Percentiles rank a stretch among this genome's conserved stretches.
Conservation (phyloP, 352 stramenopile genomes). For the Phytopythium litorale region DNA sequence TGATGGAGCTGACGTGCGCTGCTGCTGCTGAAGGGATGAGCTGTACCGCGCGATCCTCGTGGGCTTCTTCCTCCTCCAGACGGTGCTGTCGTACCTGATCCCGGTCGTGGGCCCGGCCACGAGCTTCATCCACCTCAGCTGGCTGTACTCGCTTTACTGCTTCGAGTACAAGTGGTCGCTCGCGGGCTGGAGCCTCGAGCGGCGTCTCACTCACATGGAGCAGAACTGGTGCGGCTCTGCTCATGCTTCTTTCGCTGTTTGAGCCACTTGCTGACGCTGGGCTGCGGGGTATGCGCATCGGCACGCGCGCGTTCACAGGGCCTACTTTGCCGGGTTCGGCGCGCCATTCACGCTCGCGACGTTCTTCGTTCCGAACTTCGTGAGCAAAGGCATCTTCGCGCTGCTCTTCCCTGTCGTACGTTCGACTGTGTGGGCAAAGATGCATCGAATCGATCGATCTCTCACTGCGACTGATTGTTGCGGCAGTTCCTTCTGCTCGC, state of each 20-base stretch:
- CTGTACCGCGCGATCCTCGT: constrained; percentile 85
- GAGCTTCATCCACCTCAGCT: constrained; percentile 86
- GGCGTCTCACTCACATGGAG: constrained; percentile 70
- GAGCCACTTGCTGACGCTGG: background rate
- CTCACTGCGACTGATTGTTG: background rate
- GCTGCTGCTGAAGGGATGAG: constrained; percentile 47
- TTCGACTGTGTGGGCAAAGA: background rate
- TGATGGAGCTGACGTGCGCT: too few relatives aligned
- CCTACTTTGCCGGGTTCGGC: constrained; percentile 85
- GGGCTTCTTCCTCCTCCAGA: constrained; percentile 83
- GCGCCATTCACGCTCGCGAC: constrained; percentile 85
- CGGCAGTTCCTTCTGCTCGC: constrained; percentile 77
- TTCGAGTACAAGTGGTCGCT: constrained; percentile 91
- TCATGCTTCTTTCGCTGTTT: background rate
- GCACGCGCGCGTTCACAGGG: constrained; percentile 22
- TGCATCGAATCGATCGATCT: background rate
- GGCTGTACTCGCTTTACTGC: constrained; percentile 89
- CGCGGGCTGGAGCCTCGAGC: constrained; percentile 82
- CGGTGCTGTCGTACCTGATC: constrained; percentile 79
- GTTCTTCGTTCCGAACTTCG: constrained; percentile 89
- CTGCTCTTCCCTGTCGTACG: constrained; percentile 82
- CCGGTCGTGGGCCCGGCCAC: constrained; percentile 63
- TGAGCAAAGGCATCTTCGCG: constrained; percentile 88
- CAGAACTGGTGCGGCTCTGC: constrained; percentile 62
- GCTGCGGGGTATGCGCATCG: background rate